These are phyloP conservation scores for Musa balbisiana DNA, from an alignment of 202 grass and related monocot species.

Conservation along the genomic window DNA sequence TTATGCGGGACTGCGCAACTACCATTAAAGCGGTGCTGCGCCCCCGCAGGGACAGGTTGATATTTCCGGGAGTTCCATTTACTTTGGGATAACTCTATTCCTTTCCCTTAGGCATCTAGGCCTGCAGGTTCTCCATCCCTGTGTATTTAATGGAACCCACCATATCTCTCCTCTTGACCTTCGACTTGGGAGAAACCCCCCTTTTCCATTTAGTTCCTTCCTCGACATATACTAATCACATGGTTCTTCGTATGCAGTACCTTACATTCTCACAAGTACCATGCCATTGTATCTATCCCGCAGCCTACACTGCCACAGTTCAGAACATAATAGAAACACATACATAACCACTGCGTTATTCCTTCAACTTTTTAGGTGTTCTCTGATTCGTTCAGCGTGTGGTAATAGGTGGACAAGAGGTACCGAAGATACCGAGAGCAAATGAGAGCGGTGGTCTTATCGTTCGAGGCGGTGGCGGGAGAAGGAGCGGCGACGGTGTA, in stretches of 20 bases:
- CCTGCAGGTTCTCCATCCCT: slow-evolving; percentile 29
- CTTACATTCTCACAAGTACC: too few species aligned
- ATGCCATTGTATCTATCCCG: too few species aligned
- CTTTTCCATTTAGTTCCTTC: too few species aligned
- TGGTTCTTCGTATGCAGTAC: too few species aligned
- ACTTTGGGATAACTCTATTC: slow-evolving; percentile 97
- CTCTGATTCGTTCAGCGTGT: background rate
- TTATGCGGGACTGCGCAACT: slow-evolving; percentile 22
- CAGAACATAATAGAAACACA: too few species aligned
- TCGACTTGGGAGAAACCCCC: background rate
- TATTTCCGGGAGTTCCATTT: slow-evolving; percentile 56
- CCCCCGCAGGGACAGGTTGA: slow-evolving; percentile 41
- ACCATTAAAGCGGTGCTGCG: slow-evolving; percentile 36
- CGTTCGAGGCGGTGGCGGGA: slow-evolving; percentile 67
- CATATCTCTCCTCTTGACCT: slow-evolving; percentile 30
- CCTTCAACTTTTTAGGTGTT: background rate
- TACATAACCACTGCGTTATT: background rate
- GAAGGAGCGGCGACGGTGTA: slow-evolving; percentile 56
- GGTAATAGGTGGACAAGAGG: slow-evolving; percentile 54
- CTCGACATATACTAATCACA: too few species aligned
- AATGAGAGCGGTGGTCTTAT: slow-evolving; percentile 40
- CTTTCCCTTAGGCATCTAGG: slow-evolving; percentile 38
- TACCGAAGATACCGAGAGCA: slow-evolving; percentile 82
- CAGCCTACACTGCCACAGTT: too few species aligned
- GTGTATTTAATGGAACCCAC: slow-evolving; percentile 36